A percentile compares a stretch with the other conserved stretches of the same genome.
Conservation (phyloP, 306 rosid species). For the Quercus cerris region DNA sequence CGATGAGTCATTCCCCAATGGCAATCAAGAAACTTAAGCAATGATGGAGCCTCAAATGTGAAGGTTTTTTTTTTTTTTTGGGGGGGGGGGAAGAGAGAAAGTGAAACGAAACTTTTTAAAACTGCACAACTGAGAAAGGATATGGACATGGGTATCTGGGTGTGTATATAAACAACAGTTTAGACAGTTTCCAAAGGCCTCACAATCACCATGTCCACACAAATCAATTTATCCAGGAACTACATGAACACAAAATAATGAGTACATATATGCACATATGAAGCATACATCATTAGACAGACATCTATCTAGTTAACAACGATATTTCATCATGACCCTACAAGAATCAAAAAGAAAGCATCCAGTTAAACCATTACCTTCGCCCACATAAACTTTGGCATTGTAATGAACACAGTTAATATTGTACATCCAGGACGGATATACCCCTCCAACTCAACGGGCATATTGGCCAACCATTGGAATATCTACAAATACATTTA, state of each 20-base stretch:
- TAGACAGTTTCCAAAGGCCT: no score
- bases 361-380: constrained; percentile 51
- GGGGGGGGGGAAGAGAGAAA: neutral
- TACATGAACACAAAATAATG: neutral
- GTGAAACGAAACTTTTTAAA: neutral
- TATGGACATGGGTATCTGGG: neutral
- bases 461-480: constrained; percentile 96
- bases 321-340: neutral
- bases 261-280: neutral
- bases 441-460: constrained; percentile 97
- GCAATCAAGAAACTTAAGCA: neutral
- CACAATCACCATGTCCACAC: neutral
- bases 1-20: neutral
- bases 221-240: neutral
- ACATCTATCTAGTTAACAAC: neutral
- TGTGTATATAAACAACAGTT: neutral
- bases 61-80: neutral
- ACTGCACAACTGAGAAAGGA: neutral
- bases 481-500: constrained; percentile 65
- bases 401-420: constrained; percentile 76
- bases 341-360: neutral
- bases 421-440: constrained; percentile 97
- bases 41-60: neutral
- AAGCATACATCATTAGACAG: neutral
- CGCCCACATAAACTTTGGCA: constrained; percentile 92